Base-by-base conservation (phyloP, 495 filamentous ascomycete genomes). In the Talaromyces trachyspermus region DNA sequence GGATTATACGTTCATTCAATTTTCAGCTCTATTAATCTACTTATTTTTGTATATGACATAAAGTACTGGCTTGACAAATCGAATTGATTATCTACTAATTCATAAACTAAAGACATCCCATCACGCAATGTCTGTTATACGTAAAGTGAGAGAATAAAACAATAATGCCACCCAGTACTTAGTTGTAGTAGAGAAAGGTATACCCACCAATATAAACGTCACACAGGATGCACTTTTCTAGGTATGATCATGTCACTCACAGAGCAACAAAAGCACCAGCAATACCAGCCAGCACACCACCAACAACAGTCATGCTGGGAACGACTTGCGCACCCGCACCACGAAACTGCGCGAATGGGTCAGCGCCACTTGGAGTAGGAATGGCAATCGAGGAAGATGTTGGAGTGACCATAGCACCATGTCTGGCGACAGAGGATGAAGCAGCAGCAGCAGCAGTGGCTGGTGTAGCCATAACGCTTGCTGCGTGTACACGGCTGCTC, bases 201-300 rank as follows among this genome's bases (percentile, higher is more conserved):
- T n/a, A n/a, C n/a, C n/a, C n/a, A n/a, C n/a, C n/a, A n/a, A n/a
- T n/a, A n/a, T n/a, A n/a, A n/a, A n/a, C n/a, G n/a, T n/a, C n/a
- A n/a, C n/a, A n/a, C n/a, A n/a, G n/a, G n/a, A n/a, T n/a, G n/a
- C 14, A 2, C 10, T 37, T 37, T 17, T 32, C 29, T n/a, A 10
- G 1, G 10, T 1, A 2, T 32, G 29, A 32, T 32, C 29, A 2
- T n/a, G 3, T 10, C 10, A 32, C 29, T 23, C 22, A 46, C 44
- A 46, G 20, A 10, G 32, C 30, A 35, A 22, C 44, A 25, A 46
- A 46, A 23, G 37, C 44, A 26, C 30, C 44, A 24, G 37, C 30
- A 8, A 46, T 22, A 46, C 30, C 44, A 18, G 44, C 44, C 17
- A 46, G 37, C 10, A 46, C 32, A 46, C 44, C 20, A 17, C 29